Percentiles rank a stretch among this genome's conserved stretches.
phyloP scores from a whole-genome alignment of 2,329 filamentous ascomycete species.

The Bipolaris cookei region DNA sequence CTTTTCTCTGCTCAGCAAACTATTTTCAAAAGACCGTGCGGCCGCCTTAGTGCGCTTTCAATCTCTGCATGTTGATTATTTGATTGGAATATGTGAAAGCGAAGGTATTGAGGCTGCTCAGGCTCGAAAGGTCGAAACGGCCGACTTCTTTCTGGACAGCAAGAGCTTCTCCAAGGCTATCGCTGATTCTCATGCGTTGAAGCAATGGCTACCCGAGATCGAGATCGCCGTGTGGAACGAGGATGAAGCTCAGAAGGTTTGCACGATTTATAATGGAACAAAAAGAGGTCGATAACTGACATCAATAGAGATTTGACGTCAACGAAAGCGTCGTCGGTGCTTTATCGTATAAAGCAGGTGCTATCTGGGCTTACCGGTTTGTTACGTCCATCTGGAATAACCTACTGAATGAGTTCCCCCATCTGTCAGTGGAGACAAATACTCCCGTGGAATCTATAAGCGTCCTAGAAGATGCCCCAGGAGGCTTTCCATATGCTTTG shows the following conservation, averaged over 20 bases:
- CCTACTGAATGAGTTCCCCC: constrained; percentile 19
- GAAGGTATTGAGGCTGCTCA: constrained; percentile 17
- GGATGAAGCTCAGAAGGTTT: constrained; percentile 3
- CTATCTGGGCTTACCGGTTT: constrained; percentile 28
- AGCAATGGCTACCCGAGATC: constrained; percentile 2
- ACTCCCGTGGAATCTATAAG: constrained; percentile 31
- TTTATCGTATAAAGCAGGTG: constrained; percentile 41
- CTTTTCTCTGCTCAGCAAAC: constrained; percentile 17
- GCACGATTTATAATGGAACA: neutral
- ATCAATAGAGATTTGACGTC: constrained; percentile 14
- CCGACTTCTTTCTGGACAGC: constrained; percentile 15
- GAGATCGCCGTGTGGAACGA: neutral
- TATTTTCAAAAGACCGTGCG: constrained; percentile 15
- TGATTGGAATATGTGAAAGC: constrained; percentile 9
- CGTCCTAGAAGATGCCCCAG: constrained; percentile 39
- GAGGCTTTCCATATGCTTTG: constrained; percentile 45
- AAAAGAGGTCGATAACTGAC: neutral
- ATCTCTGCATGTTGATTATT: constrained; percentile 5
- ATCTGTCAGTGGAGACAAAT: constrained; percentile 6
- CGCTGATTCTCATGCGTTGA: neutral
- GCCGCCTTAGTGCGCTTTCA: constrained; percentile 17
- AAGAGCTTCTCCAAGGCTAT: constrained; percentile 7
- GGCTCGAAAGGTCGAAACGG: constrained; percentile 18
- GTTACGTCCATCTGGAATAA: constrained; percentile 15
- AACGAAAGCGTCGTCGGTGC: constrained; percentile 24